A percentile compares a stretch with the other conserved stretches of the same genome.
Conservation (phyloP, 768 basidiomycete species). For the Leccinum fibrillosum region DNA sequence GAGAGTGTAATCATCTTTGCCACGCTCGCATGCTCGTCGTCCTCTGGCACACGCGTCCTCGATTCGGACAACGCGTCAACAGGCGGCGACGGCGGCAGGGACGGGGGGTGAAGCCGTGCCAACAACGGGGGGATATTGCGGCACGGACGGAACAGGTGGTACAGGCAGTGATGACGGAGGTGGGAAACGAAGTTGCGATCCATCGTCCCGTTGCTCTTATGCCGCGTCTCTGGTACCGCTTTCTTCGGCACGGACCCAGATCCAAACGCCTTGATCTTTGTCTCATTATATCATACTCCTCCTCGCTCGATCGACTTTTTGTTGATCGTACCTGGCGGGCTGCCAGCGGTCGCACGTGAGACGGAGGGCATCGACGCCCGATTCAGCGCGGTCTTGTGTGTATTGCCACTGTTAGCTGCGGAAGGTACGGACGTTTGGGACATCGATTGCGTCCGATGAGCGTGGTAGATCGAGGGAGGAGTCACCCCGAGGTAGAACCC, state of each 20-base stretch:
- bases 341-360: slow-evolving; percentile 38
- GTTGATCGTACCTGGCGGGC: slow-evolving; percentile 37
- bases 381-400: slow-evolving; percentile 39
- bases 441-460: slow-evolving; percentile 68
- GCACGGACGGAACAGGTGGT: slow-evolving; percentile 8
- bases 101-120: slow-evolving; percentile 1
- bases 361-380: slow-evolving; percentile 70
- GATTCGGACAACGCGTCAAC: slow-evolving; percentile 18
- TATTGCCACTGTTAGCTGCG: slow-evolving; percentile 23
- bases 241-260: slow-evolving; percentile 19
- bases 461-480: slow-evolving; percentile 32
- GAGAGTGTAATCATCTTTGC: slow-evolving; percentile 51
- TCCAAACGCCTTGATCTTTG: neutral
- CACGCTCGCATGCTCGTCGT: slow-evolving; percentile 8
- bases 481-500: slow-evolving; percentile 77
- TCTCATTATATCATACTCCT: slow-evolving; percentile 37
- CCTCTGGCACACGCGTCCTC: slow-evolving; percentile 6
- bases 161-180: slow-evolving; percentile 3
- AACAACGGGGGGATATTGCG: slow-evolving; percentile 19
- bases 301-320: slow-evolving; percentile 48
- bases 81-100: slow-evolving; percentile 27
- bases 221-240: slow-evolving; percentile 17
- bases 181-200: slow-evolving; percentile 72
- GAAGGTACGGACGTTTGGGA: slow-evolving; percentile 60
- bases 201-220: slow-evolving; percentile 71